Evolutionary conservation across 352 stramenopile species (phyloP).

Genomic region (Pythium rishiriense): DNA sequence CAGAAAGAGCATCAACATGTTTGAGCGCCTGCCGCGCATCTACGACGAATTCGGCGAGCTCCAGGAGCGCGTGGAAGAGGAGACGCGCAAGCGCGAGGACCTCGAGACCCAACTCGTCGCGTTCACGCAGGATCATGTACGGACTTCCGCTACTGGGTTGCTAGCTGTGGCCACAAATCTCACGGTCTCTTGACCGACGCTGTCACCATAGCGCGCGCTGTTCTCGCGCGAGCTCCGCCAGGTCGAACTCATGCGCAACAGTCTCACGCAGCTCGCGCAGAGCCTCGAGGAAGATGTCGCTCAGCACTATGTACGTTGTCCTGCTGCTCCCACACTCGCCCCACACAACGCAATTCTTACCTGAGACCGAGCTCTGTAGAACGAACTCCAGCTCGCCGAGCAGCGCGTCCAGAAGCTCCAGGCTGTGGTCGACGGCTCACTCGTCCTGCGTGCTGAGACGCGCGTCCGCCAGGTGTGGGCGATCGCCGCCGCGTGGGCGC

Average conservation of each 20-base stretch:
- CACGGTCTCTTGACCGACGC: too few relatives aligned
- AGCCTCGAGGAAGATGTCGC: constrained; percentile 63
- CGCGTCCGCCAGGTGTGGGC: constrained; percentile 35
- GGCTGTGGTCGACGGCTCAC: constrained; percentile 37
- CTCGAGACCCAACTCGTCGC: constrained; percentile 63
- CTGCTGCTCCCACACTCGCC: background rate
- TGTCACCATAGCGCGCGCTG: constrained; percentile 45
- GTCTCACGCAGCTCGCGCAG: constrained; percentile 53
- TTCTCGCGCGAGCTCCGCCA: constrained; percentile 54
- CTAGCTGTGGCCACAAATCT: background rate
- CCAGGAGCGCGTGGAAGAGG: constrained; percentile 70
- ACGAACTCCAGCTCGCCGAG: constrained; percentile 50
- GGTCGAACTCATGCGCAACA: constrained; percentile 53
- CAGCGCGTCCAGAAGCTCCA: constrained; percentile 43
- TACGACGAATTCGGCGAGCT: constrained; percentile 70
- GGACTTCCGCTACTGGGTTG: too few relatives aligned
- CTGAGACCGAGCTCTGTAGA: constrained; percentile 18
- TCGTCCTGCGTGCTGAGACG: constrained; percentile 44
- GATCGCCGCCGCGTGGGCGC: constrained; percentile 47
- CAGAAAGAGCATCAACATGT: constrained; percentile 54
- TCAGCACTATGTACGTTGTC: constrained; percentile 45
- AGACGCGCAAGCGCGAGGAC: constrained; percentile 65
- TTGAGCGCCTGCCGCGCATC: constrained; percentile 62
- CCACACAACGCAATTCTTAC: background rate
- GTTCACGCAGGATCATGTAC: constrained; percentile 61